Percentiles rank a stretch among this genome's conserved stretches.
Evolutionary conservation across 1,139 yeast genomes (phyloP).

Genomic region (Candida freyschussii): DNA sequence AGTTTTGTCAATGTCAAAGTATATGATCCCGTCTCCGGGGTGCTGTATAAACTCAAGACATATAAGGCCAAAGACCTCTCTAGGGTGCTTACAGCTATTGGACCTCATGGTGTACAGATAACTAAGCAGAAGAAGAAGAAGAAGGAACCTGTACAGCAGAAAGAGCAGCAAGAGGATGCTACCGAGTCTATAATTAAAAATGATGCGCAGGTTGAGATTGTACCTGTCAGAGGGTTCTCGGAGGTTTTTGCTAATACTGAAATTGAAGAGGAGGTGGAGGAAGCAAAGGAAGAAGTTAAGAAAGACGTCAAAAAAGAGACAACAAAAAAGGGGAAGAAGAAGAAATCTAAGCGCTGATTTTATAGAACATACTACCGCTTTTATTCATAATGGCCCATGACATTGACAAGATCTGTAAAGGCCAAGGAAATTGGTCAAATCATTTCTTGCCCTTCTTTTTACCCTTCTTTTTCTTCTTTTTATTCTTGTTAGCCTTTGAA

Average conservation of each 20-base stretch:
- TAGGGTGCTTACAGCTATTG: conserved; percentile 72
- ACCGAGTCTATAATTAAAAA: not conserved
- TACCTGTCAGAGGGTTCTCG: conserved; percentile 27
- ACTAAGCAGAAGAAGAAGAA: conserved; percentile 21
- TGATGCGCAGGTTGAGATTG: conserved; percentile 1
- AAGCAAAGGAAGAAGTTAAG: conserved; percentile 6
- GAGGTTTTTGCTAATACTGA: conserved; percentile 31
- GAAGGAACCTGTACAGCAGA: conserved; percentile 5
- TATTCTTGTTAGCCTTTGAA: conserved; percentile 14
- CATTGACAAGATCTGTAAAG: no score
- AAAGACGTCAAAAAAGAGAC: conserved; percentile 15
- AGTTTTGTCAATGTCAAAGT: conserved; percentile 56
- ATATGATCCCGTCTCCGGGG: conserved; percentile 66
- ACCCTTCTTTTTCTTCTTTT: conserved; percentile 24
- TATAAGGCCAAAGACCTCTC: conserved; percentile 72
- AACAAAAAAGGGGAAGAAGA: conserved; percentile 23
- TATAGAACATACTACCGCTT: no score
- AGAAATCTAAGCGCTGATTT: conserved; percentile 22
- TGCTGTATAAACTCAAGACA: conserved; percentile 59
- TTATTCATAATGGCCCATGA: no score
- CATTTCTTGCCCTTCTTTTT: conserved; percentile 19
- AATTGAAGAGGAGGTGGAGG: conserved; percentile 30
- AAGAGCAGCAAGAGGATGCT: not conserved
- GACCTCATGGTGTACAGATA: conserved; percentile 69
- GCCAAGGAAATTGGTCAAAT: no score